Evolutionary conservation across 768 basidiomycete genomes (phyloP).

Genomic region (Lactarius deliciosus): DNA sequence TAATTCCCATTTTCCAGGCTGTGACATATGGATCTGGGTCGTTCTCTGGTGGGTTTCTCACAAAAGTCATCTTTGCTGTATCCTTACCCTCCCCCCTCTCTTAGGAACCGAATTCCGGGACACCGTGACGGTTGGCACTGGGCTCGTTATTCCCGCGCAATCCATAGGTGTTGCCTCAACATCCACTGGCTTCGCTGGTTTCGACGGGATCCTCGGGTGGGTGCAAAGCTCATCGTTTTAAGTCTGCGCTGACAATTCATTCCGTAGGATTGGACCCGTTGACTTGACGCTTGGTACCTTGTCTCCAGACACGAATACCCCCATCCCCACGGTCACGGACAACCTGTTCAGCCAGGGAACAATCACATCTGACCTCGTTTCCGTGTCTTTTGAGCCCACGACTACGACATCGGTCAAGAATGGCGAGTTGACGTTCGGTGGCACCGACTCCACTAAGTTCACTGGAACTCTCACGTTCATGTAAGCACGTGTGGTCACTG

Average conservation of each 20-base stretch:
- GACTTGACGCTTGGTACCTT: slow-evolving; percentile 36
- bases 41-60: slow-evolving; percentile 17
- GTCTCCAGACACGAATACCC: neutral
- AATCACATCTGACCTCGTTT: slow-evolving; percentile 32
- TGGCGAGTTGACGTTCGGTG: slow-evolving; percentile 39
- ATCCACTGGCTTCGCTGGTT: slow-evolving; percentile 33
- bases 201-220: slow-evolving; percentile 43
- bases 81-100: neutral
- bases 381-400: slow-evolving; percentile 35
- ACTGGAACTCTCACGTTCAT: neutral
- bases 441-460: slow-evolving; percentile 33
- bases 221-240: neutral
- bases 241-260: neutral
- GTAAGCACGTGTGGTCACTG: neutral
- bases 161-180: slow-evolving; percentile 39
- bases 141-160: slow-evolving; percentile 34
- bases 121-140: slow-evolving; percentile 12
- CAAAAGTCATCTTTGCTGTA: neutral
- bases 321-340: slow-evolving; percentile 37
- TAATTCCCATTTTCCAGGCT: neutral
- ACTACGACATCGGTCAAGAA: slow-evolving; percentile 25
- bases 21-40: slow-evolving; percentile 22
- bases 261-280: slow-evolving; percentile 36
- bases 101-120: slow-evolving; percentile 5
- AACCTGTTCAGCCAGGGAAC: slow-evolving; percentile 35